phyloP scores from a whole-genome alignment of 2,329 filamentous ascomycete species.

The Aspergillus japonicus region DNA sequence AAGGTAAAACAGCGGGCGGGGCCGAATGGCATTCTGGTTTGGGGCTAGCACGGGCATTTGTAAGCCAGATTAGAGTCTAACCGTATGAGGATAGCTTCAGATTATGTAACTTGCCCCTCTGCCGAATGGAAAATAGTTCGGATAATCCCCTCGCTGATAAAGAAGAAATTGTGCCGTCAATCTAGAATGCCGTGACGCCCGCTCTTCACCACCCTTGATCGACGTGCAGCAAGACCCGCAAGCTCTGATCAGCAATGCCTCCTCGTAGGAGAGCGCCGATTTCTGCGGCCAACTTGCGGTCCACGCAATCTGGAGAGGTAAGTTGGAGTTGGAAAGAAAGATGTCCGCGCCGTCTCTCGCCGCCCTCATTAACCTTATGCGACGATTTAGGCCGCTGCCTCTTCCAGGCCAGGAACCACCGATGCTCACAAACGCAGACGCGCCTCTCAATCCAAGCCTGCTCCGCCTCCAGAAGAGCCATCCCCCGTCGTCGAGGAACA shows the following conservation, averaged over 20 bases:
- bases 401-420: slow-evolving; percentile 16
- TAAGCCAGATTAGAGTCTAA: slow-evolving; percentile 4
- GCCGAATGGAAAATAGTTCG: slow-evolving; percentile 19
- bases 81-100: slow-evolving; percentile 4
- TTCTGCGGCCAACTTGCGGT: slow-evolving; percentile 27
- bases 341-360: slow-evolving; percentile 19
- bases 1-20: background rate
- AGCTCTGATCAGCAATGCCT: slow-evolving; percentile 29
- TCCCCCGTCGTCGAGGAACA: slow-evolving; percentile 16
- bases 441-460: slow-evolving; percentile 26
- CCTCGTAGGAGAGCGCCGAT: slow-evolving; percentile 38
- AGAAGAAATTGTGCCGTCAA: slow-evolving; percentile 24
- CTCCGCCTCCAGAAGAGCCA: slow-evolving; percentile 19
- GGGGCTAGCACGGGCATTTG: slow-evolving; percentile 2
- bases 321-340: slow-evolving; percentile 26
- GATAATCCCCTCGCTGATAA: slow-evolving; percentile 25
- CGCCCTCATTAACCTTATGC: slow-evolving; percentile 14
- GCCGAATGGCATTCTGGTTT: background rate
- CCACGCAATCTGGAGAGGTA: slow-evolving; percentile 33
- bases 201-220: background rate
- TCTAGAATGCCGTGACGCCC: slow-evolving; percentile 13
- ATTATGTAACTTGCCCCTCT: slow-evolving; percentile 16
- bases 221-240: background rate
- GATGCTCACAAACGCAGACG: slow-evolving; percentile 31
- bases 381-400: slow-evolving; percentile 13